phyloP scores from a whole-genome alignment of 2,329 filamentous ascomycete genomes.

The Colletotrichum gigasporum region DNA sequence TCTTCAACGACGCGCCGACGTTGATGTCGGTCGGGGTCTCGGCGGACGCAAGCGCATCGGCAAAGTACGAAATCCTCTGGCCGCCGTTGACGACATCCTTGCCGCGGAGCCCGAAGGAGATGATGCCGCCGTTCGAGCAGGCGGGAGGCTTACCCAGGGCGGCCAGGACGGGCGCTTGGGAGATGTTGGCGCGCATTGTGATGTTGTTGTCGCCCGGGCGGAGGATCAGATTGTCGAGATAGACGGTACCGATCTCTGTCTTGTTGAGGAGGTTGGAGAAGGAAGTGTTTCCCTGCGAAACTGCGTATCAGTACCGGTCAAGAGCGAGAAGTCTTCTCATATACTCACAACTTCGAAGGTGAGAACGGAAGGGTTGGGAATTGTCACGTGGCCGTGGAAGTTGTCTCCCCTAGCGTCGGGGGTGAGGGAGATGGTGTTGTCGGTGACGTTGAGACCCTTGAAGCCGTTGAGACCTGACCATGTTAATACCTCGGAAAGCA shows the following conservation, averaged over 20 bases:
- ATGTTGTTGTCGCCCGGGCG: slow-evolving; percentile 67
- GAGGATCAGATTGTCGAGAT: slow-evolving; percentile 67
- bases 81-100: slow-evolving; percentile 61
- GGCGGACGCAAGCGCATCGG: slow-evolving; percentile 60
- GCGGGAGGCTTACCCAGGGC: slow-evolving; percentile 52
- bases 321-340: background rate
- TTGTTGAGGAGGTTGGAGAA: slow-evolving; percentile 67
- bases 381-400: slow-evolving; percentile 66
- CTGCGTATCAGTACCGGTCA: background rate
- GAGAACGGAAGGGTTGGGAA: slow-evolving; percentile 72
- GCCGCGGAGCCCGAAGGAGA: slow-evolving; percentile 66
- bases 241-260: slow-evolving; percentile 61
- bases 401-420: slow-evolving; percentile 60
- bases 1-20: slow-evolving; percentile 45
- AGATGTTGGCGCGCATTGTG: slow-evolving; percentile 62
- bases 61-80: slow-evolving; percentile 64
- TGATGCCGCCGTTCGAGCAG: slow-evolving; percentile 61
- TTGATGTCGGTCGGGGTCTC: slow-evolving; percentile 64
- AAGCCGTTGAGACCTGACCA: slow-evolving; percentile 61
- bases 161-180: slow-evolving; percentile 58
- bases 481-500: slow-evolving; percentile 20
- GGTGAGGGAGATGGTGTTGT: slow-evolving; percentile 57
- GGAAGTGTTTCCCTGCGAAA: slow-evolving; percentile 65
- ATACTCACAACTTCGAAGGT: slow-evolving; percentile 69
- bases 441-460: slow-evolving; percentile 60